Evolutionary conservation across 352 stramenopile genomes (phyloP).

Genomic region (Aphanomyces stellatus): DNA sequence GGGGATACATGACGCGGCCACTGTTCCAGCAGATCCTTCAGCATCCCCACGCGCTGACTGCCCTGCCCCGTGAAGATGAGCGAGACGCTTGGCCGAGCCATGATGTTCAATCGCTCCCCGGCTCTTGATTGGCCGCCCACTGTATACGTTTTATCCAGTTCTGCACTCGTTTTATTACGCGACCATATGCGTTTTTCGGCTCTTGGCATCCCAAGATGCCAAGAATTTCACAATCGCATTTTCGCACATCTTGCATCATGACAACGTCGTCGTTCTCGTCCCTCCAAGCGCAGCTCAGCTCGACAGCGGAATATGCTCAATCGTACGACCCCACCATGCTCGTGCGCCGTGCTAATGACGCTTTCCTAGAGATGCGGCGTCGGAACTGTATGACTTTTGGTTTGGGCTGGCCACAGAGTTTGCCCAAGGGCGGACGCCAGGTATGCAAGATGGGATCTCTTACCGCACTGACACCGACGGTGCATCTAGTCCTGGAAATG

Average conservation of each 20-base stretch:
- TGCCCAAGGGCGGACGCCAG: background rate
- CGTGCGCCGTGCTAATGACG: background rate
- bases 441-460: background rate
- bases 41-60: slow-evolving; percentile 74
- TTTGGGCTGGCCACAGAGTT: background rate
- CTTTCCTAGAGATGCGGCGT: background rate
- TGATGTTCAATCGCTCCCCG: too few species aligned
- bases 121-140: background rate
- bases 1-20: slow-evolving; percentile 49
- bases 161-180: background rate
- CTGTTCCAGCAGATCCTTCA: slow-evolving; percentile 54
- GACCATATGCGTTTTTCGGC: background rate
- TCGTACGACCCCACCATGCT: background rate
- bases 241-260: background rate
- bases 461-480: background rate
- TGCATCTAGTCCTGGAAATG: background rate
- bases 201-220: background rate
- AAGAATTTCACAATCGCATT: background rate
- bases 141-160: background rate
- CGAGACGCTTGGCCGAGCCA: slow-evolving; percentile 30
- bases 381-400: background rate
- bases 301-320: slow-evolving; percentile 8
- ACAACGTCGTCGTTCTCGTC: background rate
- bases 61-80: slow-evolving; percentile 82
- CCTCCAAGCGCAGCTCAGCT: background rate